Evolutionary conservation across 169 alveolate genomes (phyloP), one percentile per base, ranked within the genome.

Genomic region (Babesia divergens): DNA sequence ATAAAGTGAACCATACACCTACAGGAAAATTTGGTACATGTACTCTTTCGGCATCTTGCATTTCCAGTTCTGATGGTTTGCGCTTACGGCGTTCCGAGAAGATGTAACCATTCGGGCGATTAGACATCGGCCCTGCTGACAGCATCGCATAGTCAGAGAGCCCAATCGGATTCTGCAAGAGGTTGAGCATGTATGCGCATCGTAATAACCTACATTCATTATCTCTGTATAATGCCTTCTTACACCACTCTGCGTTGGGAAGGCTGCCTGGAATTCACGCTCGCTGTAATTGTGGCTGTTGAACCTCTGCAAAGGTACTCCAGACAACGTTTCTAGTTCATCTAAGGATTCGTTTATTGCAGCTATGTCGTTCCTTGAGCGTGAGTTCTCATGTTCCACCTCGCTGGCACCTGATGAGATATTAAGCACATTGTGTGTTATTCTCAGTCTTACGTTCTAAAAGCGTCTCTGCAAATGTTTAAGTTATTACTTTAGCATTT

Each of bases 231-330:
- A 8, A 9, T 44, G 22, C 18, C 18, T 4, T 0, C 42, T 24
- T 8, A 32, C 6, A 11, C 52, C 59, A 22, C 29, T 13, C 7
- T 31, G 32, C 7, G 18, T 37, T 18, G 64, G 8, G 28, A 66
- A 66, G 16, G 20, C 5, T 24, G 46, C 51, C 53, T 66, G 49
- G 46, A 50, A 66, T 24, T 66, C 77, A 32, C 51, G 43, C 28
- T 67, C 71, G 5, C 51, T 49, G 56, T 31, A 75, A 65, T 75
- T 65, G 54, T 75, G 84, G 28, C 65, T 65, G 18, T 44, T 51
- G 43, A 75, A n/a, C 52, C 26, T 53, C 24, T 40, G 62, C 51
- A 75, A 32, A 9, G 69, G 79, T 26, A 51, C 55, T 2, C 43
- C 77, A 2, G 68, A 8, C 29, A 53, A 44, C 24, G 38, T 1